Percentiles rank a stretch among this genome's conserved stretches.
phyloP scores from a whole-genome alignment of 1,284 basidiomycete species.

The Meira miltonrushii region DNA sequence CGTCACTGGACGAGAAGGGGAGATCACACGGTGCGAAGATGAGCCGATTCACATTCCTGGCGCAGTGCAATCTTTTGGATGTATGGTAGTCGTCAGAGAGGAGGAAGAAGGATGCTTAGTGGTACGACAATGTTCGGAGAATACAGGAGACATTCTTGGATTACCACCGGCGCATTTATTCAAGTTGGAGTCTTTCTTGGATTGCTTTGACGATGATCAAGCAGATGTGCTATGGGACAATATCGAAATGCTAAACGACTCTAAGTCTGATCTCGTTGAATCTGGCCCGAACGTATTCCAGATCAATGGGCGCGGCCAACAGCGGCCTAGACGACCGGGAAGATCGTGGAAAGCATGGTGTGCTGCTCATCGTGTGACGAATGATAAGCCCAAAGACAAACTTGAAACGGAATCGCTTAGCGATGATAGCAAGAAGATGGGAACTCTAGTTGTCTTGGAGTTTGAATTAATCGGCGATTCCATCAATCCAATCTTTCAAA shows the following conservation, averaged over 20 bases:
- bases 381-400: constrained; percentile 10
- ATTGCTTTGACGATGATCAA: constrained; percentile 66
- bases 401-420: background rate
- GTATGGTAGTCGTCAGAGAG: constrained; percentile 71
- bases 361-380: constrained; percentile 62
- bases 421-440: constrained; percentile 21
- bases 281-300: constrained; percentile 60
- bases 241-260: constrained; percentile 64
- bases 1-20: constrained; percentile 65
- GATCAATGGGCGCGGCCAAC: constrained; percentile 65
- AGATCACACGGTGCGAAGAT: constrained; percentile 69
- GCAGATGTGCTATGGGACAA: constrained; percentile 72
- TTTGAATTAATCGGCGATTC: constrained; percentile 73
- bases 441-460: constrained; percentile 59
- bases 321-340: constrained; percentile 30
- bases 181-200: constrained; percentile 69
- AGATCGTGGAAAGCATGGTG: constrained; percentile 77
- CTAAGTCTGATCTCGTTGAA: constrained; percentile 56
- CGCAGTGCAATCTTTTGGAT: constrained; percentile 78
- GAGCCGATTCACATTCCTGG: constrained; percentile 83
- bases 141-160: constrained; percentile 66
- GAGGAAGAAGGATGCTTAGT: constrained; percentile 61
- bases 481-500: constrained; percentile 63
- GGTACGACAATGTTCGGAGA: constrained; percentile 78
- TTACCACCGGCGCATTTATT: constrained; percentile 74